These are phyloP conservation scores for Linnemannia exigua DNA, from an alignment of 192 early-diverging fungal genomes.

Conservation along the genomic window DNA sequence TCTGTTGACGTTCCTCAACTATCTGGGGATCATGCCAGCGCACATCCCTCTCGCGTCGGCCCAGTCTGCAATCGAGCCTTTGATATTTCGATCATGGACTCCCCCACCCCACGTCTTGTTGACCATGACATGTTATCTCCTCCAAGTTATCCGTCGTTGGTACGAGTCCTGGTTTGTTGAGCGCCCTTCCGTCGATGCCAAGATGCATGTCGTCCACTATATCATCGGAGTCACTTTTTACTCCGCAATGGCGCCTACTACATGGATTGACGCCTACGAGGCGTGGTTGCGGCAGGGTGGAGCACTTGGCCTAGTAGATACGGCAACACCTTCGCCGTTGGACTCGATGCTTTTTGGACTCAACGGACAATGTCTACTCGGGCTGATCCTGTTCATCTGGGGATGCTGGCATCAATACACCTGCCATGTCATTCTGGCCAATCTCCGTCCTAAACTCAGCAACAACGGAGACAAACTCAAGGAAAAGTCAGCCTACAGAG, in stretches of 20 bases:
- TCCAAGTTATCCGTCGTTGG: constrained; percentile 59
- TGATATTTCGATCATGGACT: constrained; percentile 14
- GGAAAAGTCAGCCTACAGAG: constrained; percentile 57
- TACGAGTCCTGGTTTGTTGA: constrained; percentile 67
- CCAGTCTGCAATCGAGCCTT: not conserved
- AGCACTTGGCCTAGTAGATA: not conserved
- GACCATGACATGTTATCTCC: constrained; percentile 47
- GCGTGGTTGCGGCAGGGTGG: not conserved
- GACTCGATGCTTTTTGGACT: constrained; percentile 5
- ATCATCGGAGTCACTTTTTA: constrained; percentile 76
- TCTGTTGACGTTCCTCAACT: constrained; percentile 31
- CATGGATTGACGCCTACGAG: constrained; percentile 63
- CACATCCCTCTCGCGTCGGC: constrained; percentile 16
- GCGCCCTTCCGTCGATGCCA: constrained; percentile 53
- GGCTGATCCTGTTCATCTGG: constrained; percentile 62
- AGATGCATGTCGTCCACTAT: constrained; percentile 77
- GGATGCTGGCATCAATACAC: constrained; percentile 75
- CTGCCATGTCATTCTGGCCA: constrained; percentile 76
- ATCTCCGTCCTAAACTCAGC: constrained; percentile 57
- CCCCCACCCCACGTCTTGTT: constrained; percentile 31
- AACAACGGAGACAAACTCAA: not conserved
- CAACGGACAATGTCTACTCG: constrained; percentile 33
- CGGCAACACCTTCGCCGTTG: not conserved
- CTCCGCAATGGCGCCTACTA: constrained; percentile 62
- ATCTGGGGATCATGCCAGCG: constrained; percentile 32